These are phyloP conservation scores for Vaccinium darrowii DNA, from an alignment of 148 eudicot genomes.

Conservation along the genomic window DNA sequence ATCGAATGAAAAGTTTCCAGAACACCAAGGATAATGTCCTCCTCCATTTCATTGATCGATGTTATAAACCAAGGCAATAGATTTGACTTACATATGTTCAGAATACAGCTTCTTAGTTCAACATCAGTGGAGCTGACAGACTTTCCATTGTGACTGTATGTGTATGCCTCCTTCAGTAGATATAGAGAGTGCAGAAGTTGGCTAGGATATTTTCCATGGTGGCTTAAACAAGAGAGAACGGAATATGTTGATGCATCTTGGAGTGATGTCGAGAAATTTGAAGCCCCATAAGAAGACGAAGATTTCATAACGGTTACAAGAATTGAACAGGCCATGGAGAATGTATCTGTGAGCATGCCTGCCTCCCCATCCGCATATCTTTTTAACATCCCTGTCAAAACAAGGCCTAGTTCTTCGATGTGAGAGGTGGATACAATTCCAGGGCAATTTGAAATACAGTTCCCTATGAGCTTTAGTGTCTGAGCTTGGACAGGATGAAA, in stretches of 20 bases:
- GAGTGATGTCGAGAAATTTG: conserved; percentile 38
- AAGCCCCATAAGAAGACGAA: conserved; percentile 57
- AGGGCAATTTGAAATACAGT: conserved; percentile 60
- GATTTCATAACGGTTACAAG: conserved; percentile 72
- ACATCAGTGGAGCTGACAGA: conserved; percentile 23
- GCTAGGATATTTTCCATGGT: conserved; percentile 34
- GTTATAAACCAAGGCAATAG: conserved; percentile 81
- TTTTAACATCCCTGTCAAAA: conserved; percentile 67
- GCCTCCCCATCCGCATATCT: conserved; percentile 57
- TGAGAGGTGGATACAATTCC: conserved; percentile 65
- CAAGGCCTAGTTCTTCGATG: conserved; percentile 60
- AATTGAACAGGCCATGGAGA: conserved; percentile 59
- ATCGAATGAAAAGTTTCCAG: conserved; percentile 70
- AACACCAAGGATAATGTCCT: conserved; percentile 67
- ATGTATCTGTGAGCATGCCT: conserved; percentile 83
- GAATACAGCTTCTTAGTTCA: conserved; percentile 41
- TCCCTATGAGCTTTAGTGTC: conserved; percentile 63
- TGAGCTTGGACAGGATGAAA: conserved; percentile 82
- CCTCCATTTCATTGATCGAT: conserved; percentile 60
- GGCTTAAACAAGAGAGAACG: conserved; percentile 49
- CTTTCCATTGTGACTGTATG: conserved; percentile 41
- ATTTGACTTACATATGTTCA: conserved; percentile 59
- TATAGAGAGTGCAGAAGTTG: conserved; percentile 71
- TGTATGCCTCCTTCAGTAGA: conserved; percentile 78
- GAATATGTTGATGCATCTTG: conserved; percentile 65